Evolutionary conservation across 345 rosid genomes (phyloP), one percentile per base, ranked within the genome.

Genomic region (Barbarea vulgaris): DNA sequence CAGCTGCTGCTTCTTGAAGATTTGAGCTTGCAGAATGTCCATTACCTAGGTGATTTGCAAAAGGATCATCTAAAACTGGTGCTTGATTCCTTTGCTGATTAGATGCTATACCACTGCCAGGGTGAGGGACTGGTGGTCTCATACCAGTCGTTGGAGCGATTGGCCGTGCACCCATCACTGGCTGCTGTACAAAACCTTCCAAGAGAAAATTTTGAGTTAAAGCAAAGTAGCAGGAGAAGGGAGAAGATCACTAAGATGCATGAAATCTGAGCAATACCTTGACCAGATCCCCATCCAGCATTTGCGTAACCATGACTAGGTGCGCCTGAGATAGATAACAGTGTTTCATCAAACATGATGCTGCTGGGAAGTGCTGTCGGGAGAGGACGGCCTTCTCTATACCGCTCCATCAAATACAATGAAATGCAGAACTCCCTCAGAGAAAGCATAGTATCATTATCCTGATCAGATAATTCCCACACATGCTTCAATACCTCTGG

Each of bases 401-500:
- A 85, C 48, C 93, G 92, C 85, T 95, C 98, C 98, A 93, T 93
- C 85, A 93, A 81, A 83, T 93, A 93, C 51, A 93, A 89, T 67
- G 98, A 91, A 82, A 87, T 86, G 85, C 97, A 95, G 70, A 95
- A 95, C 73, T 95, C 99, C 82, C 96, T 92, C 88, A 92, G 82
- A 67, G 99, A 92, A 80, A 95, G 97, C 97, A 95, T 95, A 84
- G 97, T 92, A 79, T 95, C 99, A 81, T 73, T 84, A 74, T 95
- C 99, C 83, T 95, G 99, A 86, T 95, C 99, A 42, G 99, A 92
- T 80, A 95, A 85, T 81, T 95, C 97, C 97, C 99, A 95, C 11
- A 95, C 96, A 83, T 85, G 97, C 89, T 95, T 95, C 80, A 95
- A 80, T 70, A 95, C 85, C 87, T 95, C 99, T 95, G 88, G 13